Base-by-base conservation (phyloP, 352 stramenopile genomes). In the Thraustochytrium striatum region DNA sequence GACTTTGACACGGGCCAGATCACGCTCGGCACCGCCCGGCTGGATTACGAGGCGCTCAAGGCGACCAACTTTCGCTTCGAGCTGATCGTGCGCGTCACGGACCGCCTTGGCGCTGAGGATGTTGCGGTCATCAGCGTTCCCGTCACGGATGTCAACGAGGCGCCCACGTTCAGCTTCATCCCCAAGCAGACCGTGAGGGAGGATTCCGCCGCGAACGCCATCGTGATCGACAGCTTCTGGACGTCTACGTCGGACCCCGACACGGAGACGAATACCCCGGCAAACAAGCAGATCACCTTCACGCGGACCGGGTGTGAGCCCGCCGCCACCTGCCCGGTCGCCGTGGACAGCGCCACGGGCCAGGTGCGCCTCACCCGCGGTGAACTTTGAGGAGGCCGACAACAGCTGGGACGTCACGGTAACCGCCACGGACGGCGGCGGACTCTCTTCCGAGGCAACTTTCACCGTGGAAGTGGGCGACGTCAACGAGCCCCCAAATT, bases 401-500 rank as follows among this genome's bases (percentile, higher is more conserved):
- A 55, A 16, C 39, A n/a, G 5, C 21, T 79, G 33, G 13, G 30
- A 13, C 16, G n/a, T 79, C 19, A 79, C 25, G 28, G 11, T 79
- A 0, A 9, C 28, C 7, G 75, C 43, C 9, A 55, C 50, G 1
- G 75, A 82, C 28, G 75, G 61, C 11, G n/a, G 30, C 2, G 75
- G 75, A 0, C 65, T 82, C 19, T 68, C 35, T 52, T 9, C 43
- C 13, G 13, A 11, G 33, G 53, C 36, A 7, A 38, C 1, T 9
- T 47, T 79, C 50, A 55, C 50, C 21, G 28, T 82, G 3, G n/a
- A 72, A 19, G 47, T 78, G 21, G 57, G 35, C 35, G 38, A 82
- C 53, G 75, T 79, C 7, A 82, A 82, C 53, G 75, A 82, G 41
- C 32, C 1, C 43, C 75, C 33, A n/a, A 9, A 2, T 2, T 82